phyloP scores from a whole-genome alignment of 2,329 filamentous ascomycete species.

The Curvularia spicifera region DNA sequence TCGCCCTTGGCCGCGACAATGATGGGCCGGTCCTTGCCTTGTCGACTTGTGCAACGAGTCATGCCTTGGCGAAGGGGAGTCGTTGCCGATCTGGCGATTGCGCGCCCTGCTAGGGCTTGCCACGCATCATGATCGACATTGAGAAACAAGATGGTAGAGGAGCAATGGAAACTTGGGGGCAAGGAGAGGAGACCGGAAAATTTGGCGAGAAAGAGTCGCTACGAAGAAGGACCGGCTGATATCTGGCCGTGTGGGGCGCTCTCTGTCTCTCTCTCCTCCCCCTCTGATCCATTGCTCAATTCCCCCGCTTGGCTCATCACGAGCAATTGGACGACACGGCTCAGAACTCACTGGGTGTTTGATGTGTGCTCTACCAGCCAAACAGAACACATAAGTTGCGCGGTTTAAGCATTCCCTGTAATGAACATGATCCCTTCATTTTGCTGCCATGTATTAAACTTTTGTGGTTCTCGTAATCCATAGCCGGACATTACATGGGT shows the following conservation, averaged over 20 bases:
- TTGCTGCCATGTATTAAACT: background rate
- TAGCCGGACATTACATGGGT: background rate
- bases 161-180: background rate
- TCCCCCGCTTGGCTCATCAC: background rate
- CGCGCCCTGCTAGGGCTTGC: background rate
- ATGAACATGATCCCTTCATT: background rate
- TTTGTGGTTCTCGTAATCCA: background rate
- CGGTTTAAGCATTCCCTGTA: background rate
- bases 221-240: background rate
- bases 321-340: background rate
- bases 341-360: background rate
- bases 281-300: background rate
- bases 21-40: background rate
- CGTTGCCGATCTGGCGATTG: slow-evolving; percentile 6
- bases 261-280: too few relatives aligned
- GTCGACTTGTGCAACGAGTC: background rate
- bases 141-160: background rate
- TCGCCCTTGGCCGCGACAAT: background rate
- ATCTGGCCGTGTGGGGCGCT: background rate
- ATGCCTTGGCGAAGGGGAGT: background rate
- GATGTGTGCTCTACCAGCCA: background rate
- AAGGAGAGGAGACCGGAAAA: background rate
- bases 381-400: background rate
- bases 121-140: background rate
- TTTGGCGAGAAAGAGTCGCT: background rate